A percentile compares a stretch with the other conserved stretches of the same genome.
Evolutionary conservation across 192 early-diverging fungal genomes (phyloP).

Genomic region (Dissophora ornata): DNA sequence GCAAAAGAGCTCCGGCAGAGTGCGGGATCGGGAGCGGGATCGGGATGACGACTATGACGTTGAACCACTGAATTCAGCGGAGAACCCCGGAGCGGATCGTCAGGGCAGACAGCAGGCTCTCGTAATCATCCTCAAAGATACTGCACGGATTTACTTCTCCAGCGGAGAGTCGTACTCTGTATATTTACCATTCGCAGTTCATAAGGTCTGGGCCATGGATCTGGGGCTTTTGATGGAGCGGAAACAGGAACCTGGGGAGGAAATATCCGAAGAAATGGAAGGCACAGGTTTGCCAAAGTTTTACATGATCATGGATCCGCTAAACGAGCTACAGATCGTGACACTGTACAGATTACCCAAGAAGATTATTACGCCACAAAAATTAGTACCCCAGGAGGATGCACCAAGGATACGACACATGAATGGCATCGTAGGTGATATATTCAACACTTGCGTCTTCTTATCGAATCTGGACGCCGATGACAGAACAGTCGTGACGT

Average conservation of each 20-base stretch:
- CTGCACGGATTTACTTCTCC: slow-evolving; percentile 47
- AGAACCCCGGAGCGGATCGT: slow-evolving; percentile 8
- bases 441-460: slow-evolving; percentile 34
- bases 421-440: slow-evolving; percentile 15
- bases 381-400: slow-evolving; percentile 11
- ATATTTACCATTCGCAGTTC: slow-evolving; percentile 53
- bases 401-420: slow-evolving; percentile 21
- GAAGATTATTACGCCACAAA: slow-evolving; percentile 5
- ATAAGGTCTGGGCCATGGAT: slow-evolving; percentile 60
- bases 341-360: slow-evolving; percentile 21
- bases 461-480: slow-evolving; percentile 8
- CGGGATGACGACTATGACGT: slow-evolving; percentile 5
- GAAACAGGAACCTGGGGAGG: slow-evolving; percentile 20
- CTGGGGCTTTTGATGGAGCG: slow-evolving; percentile 59
- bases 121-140: slow-evolving; percentile 44
- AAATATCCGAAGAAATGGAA: slow-evolving; percentile 1
- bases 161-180: slow-evolving; percentile 50
- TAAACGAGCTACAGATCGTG: slow-evolving; percentile 57
- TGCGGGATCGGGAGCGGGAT: slow-evolving; percentile 12
- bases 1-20: neutral
- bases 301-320: slow-evolving; percentile 61
- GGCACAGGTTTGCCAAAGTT: slow-evolving; percentile 31
- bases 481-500: slow-evolving; percentile 23
- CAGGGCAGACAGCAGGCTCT: slow-evolving; percentile 41
- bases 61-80: neutral